Evolutionary conservation across 208 protist genomes (phyloP), one percentile per base, ranked within the genome.

Genomic region (Trichomonas gallinae): DNA sequence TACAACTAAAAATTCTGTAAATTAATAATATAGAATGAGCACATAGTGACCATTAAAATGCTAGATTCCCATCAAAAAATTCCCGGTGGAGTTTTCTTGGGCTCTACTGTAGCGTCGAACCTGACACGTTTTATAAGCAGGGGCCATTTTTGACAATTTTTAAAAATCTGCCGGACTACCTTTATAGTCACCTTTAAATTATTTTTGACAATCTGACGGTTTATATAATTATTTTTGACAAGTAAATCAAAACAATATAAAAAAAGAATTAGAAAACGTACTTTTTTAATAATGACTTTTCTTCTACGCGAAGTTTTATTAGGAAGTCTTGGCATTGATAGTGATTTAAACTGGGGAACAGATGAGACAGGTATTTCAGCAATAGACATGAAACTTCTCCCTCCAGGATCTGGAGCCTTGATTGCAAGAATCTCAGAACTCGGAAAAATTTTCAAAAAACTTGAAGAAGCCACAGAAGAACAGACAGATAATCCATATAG

Each of bases 401-500:
- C 87, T 34, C 87, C 87, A 38, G 45, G 87, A 38, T 42, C 87
- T 11, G 87, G 87, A 8, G 44, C 87, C 26, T 93, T 93, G 45
- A 93, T 93, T 38, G 4, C 87, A 23, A 34, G 44, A 93, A 51
- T 93, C 38, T 23, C 40, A 34, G 87, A 93, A 34, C 44, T 93
- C 36, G 87, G 87, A 0, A 51, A 34, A 13, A 93, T 51, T 38
- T 93, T 48, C 26, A 93, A 51, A 51, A 51, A 23, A n/a, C 40
- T 93, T 36, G 87, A 93, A 51, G 87, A 93, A 38, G 45, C 87
- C n/a, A 93, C 44, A 34, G n/a, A 93, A 93, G 44, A 93, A 93
- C 87, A 93, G 38, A 42, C 42, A 93, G 15, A 44, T 34, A 93
- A 93, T 93, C 87, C 87, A 9, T 93, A 93, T 38, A 44, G 44